phyloP scores from a whole-genome alignment of 177 flowering plant species.

The Vitis hybrid region DNA sequence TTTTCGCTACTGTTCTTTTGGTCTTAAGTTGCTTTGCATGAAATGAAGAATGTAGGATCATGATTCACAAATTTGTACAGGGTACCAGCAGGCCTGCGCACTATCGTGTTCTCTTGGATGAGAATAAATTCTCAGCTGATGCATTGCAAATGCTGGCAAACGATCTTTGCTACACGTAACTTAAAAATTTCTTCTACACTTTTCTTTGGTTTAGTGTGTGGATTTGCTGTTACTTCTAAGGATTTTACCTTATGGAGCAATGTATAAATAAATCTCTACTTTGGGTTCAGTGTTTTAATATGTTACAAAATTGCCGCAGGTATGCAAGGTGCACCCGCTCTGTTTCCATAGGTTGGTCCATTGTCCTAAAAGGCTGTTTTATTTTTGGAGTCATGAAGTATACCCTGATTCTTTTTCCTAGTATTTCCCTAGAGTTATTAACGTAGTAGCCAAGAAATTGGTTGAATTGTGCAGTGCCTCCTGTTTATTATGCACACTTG shows the following conservation, averaged over 20 bases:
- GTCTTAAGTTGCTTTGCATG: background rate
- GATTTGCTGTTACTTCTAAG: too few species aligned
- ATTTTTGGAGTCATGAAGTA: too few species aligned
- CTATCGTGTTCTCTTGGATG: conserved; percentile 82
- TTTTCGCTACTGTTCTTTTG: background rate
- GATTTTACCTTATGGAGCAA: too few species aligned
- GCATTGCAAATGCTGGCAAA: conserved; percentile 60
- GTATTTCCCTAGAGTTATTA: too few species aligned
- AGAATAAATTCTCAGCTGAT: conserved; percentile 69
- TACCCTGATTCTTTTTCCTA: too few species aligned
- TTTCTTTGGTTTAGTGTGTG: background rate
- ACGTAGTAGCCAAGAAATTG: too few species aligned
- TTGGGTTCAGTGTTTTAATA: background rate
- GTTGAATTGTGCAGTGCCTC: conserved; percentile 60
- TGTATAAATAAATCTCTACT: background rate
- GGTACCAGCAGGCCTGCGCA: conserved; percentile 78
- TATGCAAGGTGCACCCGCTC: conserved; percentile 87
- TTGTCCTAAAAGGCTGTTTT: background rate
- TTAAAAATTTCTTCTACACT: background rate
- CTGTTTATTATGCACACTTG: conserved; percentile 83
- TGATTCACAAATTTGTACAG: conserved; percentile 21
- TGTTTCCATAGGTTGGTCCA: conserved; percentile 69
- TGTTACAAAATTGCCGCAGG: conserved; percentile 26
- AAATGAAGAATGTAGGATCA: too few species aligned
- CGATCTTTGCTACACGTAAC: conserved; percentile 76